Evolutionary conservation across 1,139 yeast species (phyloP), one percentile per base, ranked within the genome.

Genomic region (Kodamaea sp.): DNA sequence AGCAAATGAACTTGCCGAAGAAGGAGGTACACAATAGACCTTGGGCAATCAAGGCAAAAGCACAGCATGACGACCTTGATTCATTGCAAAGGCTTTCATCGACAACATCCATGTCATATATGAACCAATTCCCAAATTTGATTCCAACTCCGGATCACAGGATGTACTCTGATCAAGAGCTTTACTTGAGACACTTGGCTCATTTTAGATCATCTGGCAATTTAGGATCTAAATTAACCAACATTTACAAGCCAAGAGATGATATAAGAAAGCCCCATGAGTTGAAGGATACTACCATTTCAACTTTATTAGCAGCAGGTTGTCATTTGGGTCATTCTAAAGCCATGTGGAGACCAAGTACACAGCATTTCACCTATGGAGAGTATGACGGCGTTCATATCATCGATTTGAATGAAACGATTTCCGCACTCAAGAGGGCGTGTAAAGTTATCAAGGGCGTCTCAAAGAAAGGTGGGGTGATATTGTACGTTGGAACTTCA

Each of bases 291-390:
- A 57, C 85, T 9, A 72, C 92, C 2, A 66, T 88, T 22, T 67
- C 86, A 18, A 79, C 80, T 38, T 71, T 90, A 35, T 59, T 90
- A 61, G 95, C 97, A 4, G 88, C 97, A 0, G 97, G 97, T 28
- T 92, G 92, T 33, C 98, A 92, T 60, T 68, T 92, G 48, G 98
- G 98, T 19, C 97, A 92, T 53, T 76, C 96, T 4, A 83, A 81
- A 24, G 70, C 86, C 4, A 66, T 83, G 47, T 84, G 86, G 77
- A 80, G 95, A 50, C 80, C 92, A n/a, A 76, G 84, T 22, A 86
- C 90, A 28, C 95, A 89, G 59, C 94, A 95, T 9, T 92, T 73
- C 58, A 76, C 92, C 33, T 84, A 83, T 53, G 98, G 97, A 38
- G 83, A 77, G 46, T 88, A 94, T 48, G 81, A 88, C 44, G 96